Evolutionary conservation across 352 stramenopile genomes (phyloP).

Genomic region (Pythium vanterpoolii): DNA sequence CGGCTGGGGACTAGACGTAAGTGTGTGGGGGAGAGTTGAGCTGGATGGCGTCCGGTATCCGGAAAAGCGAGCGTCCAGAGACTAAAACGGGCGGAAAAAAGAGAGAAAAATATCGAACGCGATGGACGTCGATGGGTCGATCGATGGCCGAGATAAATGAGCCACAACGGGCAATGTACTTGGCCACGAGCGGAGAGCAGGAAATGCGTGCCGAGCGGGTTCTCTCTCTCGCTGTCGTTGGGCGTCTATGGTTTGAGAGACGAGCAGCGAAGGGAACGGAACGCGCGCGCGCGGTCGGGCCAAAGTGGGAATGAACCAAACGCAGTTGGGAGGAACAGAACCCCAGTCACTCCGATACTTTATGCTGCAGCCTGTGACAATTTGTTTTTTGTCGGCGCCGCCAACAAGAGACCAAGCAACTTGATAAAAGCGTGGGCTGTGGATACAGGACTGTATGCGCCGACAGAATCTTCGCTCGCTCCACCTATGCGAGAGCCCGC

Average conservation of each 20-base stretch:
- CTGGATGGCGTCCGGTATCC: not conserved
- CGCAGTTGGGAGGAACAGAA: not conserved
- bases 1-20: not conserved
- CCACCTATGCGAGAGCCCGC: slow-evolving; percentile 5
- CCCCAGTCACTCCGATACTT: slow-evolving; percentile 1
- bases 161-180: slow-evolving; percentile 13
- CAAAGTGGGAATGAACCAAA: slow-evolving; percentile 18
- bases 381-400: slow-evolving; percentile 3
- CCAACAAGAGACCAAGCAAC: not conserved
- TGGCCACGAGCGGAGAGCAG: slow-evolving; percentile 10
- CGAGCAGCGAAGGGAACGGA: slow-evolving; percentile 1
- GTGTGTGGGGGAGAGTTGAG: not conserved
- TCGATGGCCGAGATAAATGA: slow-evolving; percentile 18
- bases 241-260: slow-evolving; percentile 1
- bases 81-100: not conserved
- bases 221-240: not conserved
- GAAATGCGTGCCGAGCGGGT: not conserved
- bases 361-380: slow-evolving; percentile 3
- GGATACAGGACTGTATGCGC: not conserved
- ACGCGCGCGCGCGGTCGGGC: slow-evolving; percentile 5
- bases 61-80: not conserved
- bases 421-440: slow-evolving; percentile 2
- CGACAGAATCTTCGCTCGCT: not conserved
- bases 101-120: slow-evolving; percentile 3
- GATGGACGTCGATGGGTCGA: slow-evolving; percentile 1